Conservation (phyloP, 768 basidiomycete species). For the Dioszegia crocea region DNA sequence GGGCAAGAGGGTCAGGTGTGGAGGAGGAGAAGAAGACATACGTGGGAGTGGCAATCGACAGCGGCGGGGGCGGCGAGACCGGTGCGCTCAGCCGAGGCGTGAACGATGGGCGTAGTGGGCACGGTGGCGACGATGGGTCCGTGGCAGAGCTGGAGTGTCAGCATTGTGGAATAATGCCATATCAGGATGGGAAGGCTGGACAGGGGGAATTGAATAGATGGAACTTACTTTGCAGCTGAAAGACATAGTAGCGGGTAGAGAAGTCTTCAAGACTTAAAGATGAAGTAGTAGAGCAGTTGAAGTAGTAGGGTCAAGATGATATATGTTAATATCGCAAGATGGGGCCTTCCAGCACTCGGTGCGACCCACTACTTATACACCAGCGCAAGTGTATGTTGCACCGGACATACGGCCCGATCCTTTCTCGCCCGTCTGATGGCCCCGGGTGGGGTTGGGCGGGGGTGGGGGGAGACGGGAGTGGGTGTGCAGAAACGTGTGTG, state of each 20-base stretch:
- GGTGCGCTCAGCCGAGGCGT: constrained; percentile 10
- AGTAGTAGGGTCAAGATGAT: too few species aligned
- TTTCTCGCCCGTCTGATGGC: background rate
- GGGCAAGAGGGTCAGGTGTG: too few species aligned
- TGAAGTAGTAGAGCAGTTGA: background rate
- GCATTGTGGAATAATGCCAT: background rate
- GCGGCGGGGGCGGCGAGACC: constrained; percentile 7
- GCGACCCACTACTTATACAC: background rate
- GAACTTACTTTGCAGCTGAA: constrained; percentile 15
- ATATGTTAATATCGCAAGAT: background rate
- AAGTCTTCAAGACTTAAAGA: constrained; percentile 3
- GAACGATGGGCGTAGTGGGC: constrained; percentile 9
- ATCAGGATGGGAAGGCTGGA: too few species aligned
- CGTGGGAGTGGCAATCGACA: constrained; percentile 21
- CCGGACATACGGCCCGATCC: background rate
- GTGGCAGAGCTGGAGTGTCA: constrained; percentile 27
- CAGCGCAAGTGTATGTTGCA: background rate
- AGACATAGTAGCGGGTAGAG: constrained; percentile 1
- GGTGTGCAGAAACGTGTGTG: background rate
- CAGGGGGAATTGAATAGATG: too few species aligned
- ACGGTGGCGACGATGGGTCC: constrained; percentile 14
- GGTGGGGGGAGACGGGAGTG: background rate
- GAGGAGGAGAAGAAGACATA: constrained; percentile 6
- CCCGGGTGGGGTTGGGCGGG: background rate
- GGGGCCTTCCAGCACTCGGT: background rate